Evolutionary conservation across 495 filamentous ascomycete genomes (phyloP), one percentile per base, ranked within the genome.

Genomic region (Alectoria sarmentosa): DNA sequence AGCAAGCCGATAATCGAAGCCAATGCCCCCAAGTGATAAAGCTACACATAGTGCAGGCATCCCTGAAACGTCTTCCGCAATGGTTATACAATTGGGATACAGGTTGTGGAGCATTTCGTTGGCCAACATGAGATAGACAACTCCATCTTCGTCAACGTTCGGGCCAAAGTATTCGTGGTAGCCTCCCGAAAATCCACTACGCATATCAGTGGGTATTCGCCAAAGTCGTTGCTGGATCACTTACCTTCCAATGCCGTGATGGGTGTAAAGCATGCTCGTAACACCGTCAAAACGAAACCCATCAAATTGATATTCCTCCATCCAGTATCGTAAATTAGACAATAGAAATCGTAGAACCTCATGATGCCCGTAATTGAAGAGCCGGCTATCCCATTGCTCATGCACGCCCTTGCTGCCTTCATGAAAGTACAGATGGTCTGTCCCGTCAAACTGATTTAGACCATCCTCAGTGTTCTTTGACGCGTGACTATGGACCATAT

Each of bases 141-240:
- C 83, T 58, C 91, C 95, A 64, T 97, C 93, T 67, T 96, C 90
- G 65, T 98, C 94, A n/a, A 98, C 95, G 42, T 80, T 80, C 14
- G 87, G 79, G 37, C 94, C 95, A 75, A 96, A 98, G 77, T 98
- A 98, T 76, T 98, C 94, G 72, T 98, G 95, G 70, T 98, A 98
- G 32, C 95, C 94, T 65, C 94, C 94, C 14, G 92, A 97, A 74
- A 98, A 98, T 52, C 95, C 94, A 57, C 92, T 97, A 54, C 8
- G 36, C 36, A 48, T 62, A 44, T 78, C 34, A 77, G 71, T 68
- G 60, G 49, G 49, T 37, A 61, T 38, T 32, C 65, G 7, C 10
- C 28, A 41, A 48, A 10, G 32, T 13, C 7, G 17, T 58, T 55
- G 21, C 21, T 38, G 49, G 26, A 54, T 60, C 46, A 90, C 91